Evolutionary conservation across 2,329 filamentous ascomycete genomes (phyloP).

Genomic region (Penicillium psychrosexuale): DNA sequence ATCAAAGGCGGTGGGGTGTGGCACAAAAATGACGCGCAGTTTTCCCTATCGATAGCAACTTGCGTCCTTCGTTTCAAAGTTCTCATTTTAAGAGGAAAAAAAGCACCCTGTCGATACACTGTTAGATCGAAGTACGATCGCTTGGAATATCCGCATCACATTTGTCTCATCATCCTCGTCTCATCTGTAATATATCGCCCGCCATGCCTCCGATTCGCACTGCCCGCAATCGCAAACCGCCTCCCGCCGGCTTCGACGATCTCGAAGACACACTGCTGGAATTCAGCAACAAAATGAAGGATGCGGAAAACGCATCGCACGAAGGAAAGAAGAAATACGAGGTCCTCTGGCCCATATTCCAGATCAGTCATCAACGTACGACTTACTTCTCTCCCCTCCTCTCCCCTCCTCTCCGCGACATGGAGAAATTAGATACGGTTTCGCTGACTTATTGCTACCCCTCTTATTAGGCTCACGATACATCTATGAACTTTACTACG

Average conservation of each 20-base stretch:
- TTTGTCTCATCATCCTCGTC: not conserved
- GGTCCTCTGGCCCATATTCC: constrained; percentile 94
- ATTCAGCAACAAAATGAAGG: constrained; percentile 67
- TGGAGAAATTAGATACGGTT: not conserved
- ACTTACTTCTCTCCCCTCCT: constrained; percentile 2
- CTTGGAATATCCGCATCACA: not conserved
- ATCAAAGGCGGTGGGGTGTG: constrained; percentile 25
- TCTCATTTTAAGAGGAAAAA: not conserved
- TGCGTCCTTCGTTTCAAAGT: not conserved
- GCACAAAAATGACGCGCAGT: constrained; percentile 27
- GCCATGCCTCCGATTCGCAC: constrained; percentile 61
- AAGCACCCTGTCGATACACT: not conserved
- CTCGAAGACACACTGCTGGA: constrained; percentile 67
- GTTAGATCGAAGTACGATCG: not conserved
- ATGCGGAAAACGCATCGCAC: constrained; percentile 81
- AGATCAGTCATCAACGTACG: constrained; percentile 88
- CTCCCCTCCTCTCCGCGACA: not conserved
- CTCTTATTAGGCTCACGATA: constrained; percentile 63
- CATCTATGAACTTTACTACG: constrained; percentile 96
- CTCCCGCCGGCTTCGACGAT: constrained; percentile 65
- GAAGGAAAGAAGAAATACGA: constrained; percentile 82
- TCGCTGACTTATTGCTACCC: not conserved
- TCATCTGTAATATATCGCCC: not conserved
- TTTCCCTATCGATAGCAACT: constrained; percentile 10
- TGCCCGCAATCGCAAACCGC: constrained; percentile 60